Evolutionary conservation across 2,329 filamentous ascomycete species (phyloP).

Genomic region (Clathrospora elynae): DNA sequence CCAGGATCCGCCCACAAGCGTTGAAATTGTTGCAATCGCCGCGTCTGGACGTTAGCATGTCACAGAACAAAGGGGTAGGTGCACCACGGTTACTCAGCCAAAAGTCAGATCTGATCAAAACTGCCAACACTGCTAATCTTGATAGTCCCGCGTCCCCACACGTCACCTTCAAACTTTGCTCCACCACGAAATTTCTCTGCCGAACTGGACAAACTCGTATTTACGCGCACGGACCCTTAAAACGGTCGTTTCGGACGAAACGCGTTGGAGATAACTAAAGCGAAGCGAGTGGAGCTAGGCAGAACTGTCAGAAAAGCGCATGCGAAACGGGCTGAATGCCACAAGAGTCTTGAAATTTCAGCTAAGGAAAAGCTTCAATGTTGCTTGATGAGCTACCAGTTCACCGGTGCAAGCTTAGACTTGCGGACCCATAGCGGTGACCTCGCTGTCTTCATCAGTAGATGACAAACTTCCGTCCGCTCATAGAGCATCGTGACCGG

Average conservation of each 20-base stretch:
- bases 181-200: constrained; percentile 3
- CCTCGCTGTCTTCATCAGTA: neutral
- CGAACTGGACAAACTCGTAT: neutral
- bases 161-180: constrained; percentile 12
- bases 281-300: neutral
- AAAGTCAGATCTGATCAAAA: constrained; percentile 3
- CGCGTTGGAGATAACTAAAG: neutral
- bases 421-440: too few relatives aligned
- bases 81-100: neutral
- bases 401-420: constrained; percentile 4
- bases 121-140: neutral
- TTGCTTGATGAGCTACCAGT: constrained; percentile 7
- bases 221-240: too few relatives aligned
- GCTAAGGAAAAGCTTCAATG: neutral
- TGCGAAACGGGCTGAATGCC: neutral
- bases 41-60: neutral
- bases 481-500: constrained; percentile 4
- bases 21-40: neutral
- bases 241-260: constrained; percentile 6
- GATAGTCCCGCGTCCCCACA: constrained; percentile 19
- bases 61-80: neutral
- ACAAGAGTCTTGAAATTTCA: neutral
- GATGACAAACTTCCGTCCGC: neutral
- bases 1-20: neutral
- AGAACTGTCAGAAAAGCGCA: neutral